Evolutionary conservation across 768 basidiomycete genomes (phyloP).

Genomic region (Rhizopogon vinicolor): DNA sequence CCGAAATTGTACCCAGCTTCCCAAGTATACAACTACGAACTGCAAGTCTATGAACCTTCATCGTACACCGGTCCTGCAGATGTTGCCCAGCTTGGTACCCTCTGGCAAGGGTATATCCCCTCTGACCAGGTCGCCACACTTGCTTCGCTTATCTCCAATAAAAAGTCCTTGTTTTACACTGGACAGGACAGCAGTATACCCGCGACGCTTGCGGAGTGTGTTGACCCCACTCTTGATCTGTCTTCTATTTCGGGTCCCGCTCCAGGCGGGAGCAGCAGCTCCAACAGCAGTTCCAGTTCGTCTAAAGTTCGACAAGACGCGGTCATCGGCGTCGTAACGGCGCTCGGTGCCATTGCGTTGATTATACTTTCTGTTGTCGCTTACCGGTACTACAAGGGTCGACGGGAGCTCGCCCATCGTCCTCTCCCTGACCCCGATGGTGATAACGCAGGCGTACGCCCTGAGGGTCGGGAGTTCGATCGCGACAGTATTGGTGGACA

Average conservation of each 20-base stretch:
- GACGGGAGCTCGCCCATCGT: slow-evolving; percentile 64
- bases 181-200: slow-evolving; percentile 40
- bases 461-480: slow-evolving; percentile 72
- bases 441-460: slow-evolving; percentile 38
- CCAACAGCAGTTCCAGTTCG: slow-evolving; percentile 16
- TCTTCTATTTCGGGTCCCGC: slow-evolving; percentile 39
- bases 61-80: slow-evolving; percentile 49
- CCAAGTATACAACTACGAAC: slow-evolving; percentile 45
- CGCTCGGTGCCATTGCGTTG: slow-evolving; percentile 75
- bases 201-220: slow-evolving; percentile 54
- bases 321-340: slow-evolving; percentile 87
- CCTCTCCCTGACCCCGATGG: slow-evolving; percentile 55
- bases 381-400: slow-evolving; percentile 62
- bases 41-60: slow-evolving; percentile 67
- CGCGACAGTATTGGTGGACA: slow-evolving; percentile 70
- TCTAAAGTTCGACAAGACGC: slow-evolving; percentile 62
- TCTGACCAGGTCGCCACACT: slow-evolving; percentile 49
- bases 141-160: slow-evolving; percentile 57
- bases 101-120: slow-evolving; percentile 72
- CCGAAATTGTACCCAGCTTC: slow-evolving; percentile 27
- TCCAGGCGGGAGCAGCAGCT: slow-evolving; percentile 15
- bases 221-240: slow-evolving; percentile 66
- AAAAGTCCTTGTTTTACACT: slow-evolving; percentile 62
- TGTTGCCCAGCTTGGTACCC: slow-evolving; percentile 50
- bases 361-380: slow-evolving; percentile 69